phyloP scores from a whole-genome alignment of 441 rosid genomes.

The Pelargonium cotyledonis region DNA sequence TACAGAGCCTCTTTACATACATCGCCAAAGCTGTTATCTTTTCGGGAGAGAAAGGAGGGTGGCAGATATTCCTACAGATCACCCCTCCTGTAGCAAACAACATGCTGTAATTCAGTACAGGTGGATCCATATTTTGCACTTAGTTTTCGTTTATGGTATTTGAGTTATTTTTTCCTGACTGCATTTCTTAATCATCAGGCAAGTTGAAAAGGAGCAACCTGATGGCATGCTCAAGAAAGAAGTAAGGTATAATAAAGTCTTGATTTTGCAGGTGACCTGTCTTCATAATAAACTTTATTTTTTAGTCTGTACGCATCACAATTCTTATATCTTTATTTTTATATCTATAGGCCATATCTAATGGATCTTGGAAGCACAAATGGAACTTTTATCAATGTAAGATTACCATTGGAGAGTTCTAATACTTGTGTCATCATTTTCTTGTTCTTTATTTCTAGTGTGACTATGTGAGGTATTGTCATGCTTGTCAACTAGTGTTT shows the following conservation, averaged over 20 bases:
- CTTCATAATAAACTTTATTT: neutral
- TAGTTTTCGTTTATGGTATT: slow-evolving; percentile 12
- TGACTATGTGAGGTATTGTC: neutral
- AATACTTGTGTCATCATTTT: neutral
- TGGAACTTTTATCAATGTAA: slow-evolving; percentile 77
- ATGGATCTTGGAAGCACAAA: slow-evolving; percentile 98
- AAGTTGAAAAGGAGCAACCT: slow-evolving; percentile 63
- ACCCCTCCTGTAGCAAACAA: slow-evolving; percentile 98
- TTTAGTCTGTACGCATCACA: neutral
- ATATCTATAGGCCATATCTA: slow-evolving; percentile 64
- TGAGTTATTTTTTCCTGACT: slow-evolving; percentile 19
- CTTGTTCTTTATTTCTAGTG: neutral
- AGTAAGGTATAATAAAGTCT: slow-evolving; percentile 40
- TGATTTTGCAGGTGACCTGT: slow-evolving; percentile 1
- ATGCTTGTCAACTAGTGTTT: slow-evolving; percentile 7
- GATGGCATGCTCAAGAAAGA: slow-evolving; percentile 62
- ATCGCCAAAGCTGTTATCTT: slow-evolving; percentile 90
- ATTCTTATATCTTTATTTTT: slow-evolving; percentile 14
- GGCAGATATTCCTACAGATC: slow-evolving; percentile 93
- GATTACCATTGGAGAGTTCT: slow-evolving; percentile 9
- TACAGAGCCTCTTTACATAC: slow-evolving; percentile 80
- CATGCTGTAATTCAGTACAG: slow-evolving; percentile 89
- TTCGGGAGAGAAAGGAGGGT: slow-evolving; percentile 89
- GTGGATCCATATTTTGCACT: slow-evolving; percentile 31
- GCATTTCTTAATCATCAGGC: slow-evolving; percentile 35